A percentile compares a stretch with the other conserved stretches of the same genome.
These are phyloP conservation scores for Tulasnella sp. DNA, from an alignment of 768 basidiomycete genomes.

Conservation along the genomic window DNA sequence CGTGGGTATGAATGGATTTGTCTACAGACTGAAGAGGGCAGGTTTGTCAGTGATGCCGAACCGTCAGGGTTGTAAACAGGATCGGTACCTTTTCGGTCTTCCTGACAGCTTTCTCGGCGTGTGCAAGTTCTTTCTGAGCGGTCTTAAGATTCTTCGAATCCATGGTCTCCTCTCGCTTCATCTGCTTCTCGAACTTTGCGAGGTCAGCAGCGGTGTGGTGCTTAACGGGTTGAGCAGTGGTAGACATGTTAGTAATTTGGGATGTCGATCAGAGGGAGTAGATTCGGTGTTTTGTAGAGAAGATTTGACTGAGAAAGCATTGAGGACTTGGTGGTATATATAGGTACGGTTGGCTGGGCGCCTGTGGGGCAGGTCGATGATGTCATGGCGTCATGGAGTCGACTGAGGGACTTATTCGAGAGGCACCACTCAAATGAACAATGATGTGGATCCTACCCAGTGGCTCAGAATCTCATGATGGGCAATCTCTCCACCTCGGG, in stretches of 20 bases:
- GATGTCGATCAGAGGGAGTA: neutral
- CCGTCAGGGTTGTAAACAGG: neutral
- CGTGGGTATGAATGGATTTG: slow-evolving; percentile 8
- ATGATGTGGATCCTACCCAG: neutral
- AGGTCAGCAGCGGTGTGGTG: slow-evolving; percentile 18
- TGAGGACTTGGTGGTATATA: neutral
- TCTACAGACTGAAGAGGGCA: neutral
- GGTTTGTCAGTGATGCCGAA: neutral
- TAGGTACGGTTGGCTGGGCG: neutral
- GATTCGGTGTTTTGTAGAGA: too few relatives aligned
- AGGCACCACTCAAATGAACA: neutral
- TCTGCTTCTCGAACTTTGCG: slow-evolving; percentile 12
- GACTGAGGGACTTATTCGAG: neutral
- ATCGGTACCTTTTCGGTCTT: slow-evolving; percentile 10
- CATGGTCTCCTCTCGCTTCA: slow-evolving; percentile 14
- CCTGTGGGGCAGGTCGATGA: neutral
- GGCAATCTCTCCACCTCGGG: neutral
- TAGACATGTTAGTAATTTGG: neutral
- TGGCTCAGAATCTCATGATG: neutral
- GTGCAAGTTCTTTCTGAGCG: slow-evolving; percentile 1
- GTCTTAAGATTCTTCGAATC: slow-evolving; percentile 11
- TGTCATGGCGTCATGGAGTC: slow-evolving; percentile 1
- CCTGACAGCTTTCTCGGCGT: neutral
- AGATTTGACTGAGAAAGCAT: too few relatives aligned
- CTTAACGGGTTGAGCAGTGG: neutral